Evolutionary conservation across 371 early-diverging fungal genomes (phyloP).

Genomic region (Agmasoma carcini): DNA sequence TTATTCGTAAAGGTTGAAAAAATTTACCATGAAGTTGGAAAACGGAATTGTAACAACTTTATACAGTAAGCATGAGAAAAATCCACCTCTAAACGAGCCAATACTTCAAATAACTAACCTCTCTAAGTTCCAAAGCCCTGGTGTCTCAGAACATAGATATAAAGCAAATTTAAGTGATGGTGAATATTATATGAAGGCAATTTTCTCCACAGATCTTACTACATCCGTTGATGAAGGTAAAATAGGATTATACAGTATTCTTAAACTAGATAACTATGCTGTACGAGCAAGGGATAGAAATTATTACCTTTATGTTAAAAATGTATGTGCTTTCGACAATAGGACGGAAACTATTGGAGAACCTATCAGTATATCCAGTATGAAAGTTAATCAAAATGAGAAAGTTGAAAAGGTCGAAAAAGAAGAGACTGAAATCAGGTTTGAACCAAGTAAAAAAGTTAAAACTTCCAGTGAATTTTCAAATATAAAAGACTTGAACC

Average conservation of each 20-base stretch:
- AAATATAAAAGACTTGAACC: slow-evolving; percentile 43
- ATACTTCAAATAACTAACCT: slow-evolving; percentile 36
- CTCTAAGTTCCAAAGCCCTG: background rate
- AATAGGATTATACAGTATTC: slow-evolving; percentile 17
- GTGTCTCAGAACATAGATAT: slow-evolving; percentile 21
- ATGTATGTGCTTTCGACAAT: slow-evolving; percentile 23
- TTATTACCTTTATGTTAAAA: slow-evolving; percentile 36
- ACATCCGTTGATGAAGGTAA: slow-evolving; percentile 17
- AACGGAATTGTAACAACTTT: slow-evolving; percentile 42
- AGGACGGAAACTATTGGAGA: slow-evolving; percentile 31
- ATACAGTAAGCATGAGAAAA: slow-evolving; percentile 30
- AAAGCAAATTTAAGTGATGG: slow-evolving; percentile 37
- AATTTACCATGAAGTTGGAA: slow-evolving; percentile 20
- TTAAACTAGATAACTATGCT: slow-evolving; percentile 30
- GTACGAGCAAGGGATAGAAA: slow-evolving; percentile 23
- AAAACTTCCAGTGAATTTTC: slow-evolving; percentile 14
- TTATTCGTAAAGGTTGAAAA: background rate
- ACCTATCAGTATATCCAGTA: slow-evolving; percentile 15
- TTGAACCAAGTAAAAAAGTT: background rate
- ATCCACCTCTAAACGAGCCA: slow-evolving; percentile 36
- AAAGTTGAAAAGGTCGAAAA: slow-evolving; percentile 3
- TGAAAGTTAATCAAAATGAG: slow-evolving; percentile 2
- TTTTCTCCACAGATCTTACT: slow-evolving; percentile 29
- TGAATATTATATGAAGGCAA: slow-evolving; percentile 33
- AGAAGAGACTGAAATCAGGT: background rate